These are phyloP conservation scores for Chaetomium sp. DNA, from an alignment of 2,329 filamentous ascomycete genomes.

Conservation along the genomic window DNA sequence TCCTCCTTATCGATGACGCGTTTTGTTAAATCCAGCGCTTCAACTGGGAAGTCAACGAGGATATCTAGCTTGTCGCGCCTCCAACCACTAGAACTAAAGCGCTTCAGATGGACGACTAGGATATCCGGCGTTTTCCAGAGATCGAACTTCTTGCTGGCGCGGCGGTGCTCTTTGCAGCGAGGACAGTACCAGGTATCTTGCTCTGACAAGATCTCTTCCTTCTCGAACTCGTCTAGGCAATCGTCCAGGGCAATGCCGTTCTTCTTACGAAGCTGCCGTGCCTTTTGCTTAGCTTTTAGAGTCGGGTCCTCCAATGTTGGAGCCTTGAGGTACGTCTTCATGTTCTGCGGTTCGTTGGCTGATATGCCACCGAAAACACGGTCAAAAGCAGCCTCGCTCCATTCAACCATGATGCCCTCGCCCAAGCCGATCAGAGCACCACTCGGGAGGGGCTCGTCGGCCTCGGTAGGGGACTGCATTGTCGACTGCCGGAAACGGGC, in stretches of 20 bases:
- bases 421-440: constrained; percentile 74
- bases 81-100: constrained; percentile 82
- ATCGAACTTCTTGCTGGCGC: constrained; percentile 94
- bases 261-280: constrained; percentile 66
- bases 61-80: constrained; percentile 91
- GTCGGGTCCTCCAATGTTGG: constrained; percentile 63
- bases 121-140: constrained; percentile 97
- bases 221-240: constrained; percentile 92
- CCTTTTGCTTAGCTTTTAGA: constrained; percentile 63
- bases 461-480: constrained; percentile 38
- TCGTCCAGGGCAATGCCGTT: constrained; percentile 83
- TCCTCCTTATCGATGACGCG: constrained; percentile 79
- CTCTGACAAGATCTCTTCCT: constrained; percentile 89
- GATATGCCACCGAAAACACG: constrained; percentile 64
- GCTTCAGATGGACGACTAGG: constrained; percentile 90
- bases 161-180: constrained; percentile 88
- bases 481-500: constrained; percentile 38
- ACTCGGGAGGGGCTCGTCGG: constrained; percentile 45
- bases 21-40: constrained; percentile 78
- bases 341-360: constrained; percentile 58
- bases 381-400: constrained; percentile 71
- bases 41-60: constrained; percentile 86
- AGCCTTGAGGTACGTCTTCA: constrained; percentile 57
- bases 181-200: constrained; percentile 98
- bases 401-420: constrained; percentile 87